These are phyloP conservation scores for Beauveria medogensis DNA, from an alignment of 2,329 filamentous ascomycete genomes.

Conservation along the genomic window DNA sequence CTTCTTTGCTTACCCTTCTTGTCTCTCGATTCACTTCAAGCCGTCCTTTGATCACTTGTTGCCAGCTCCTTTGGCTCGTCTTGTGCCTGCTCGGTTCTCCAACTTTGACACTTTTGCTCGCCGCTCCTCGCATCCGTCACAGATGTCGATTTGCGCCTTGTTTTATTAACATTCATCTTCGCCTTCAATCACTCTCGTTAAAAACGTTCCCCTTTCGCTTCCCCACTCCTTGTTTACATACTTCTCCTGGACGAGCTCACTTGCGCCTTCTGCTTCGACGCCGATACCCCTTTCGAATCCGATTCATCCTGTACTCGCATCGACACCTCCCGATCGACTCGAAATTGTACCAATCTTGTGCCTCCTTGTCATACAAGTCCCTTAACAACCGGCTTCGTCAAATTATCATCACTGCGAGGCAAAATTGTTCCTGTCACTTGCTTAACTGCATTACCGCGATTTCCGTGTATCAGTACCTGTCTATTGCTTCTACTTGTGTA, in stretches of 20 bases:
- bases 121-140: background rate
- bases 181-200: conserved; percentile 9
- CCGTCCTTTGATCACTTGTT: background rate
- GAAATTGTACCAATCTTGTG: background rate
- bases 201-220: conserved; percentile 1
- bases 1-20: background rate
- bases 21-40: background rate
- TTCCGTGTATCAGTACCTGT: background rate
- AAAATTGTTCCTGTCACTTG: background rate
- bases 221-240: background rate
- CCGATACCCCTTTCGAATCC: conserved; percentile 9
- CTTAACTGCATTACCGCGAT: background rate
- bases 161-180: background rate
- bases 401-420: background rate
- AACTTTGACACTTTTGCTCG: background rate
- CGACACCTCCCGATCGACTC: background rate
- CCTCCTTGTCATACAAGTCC: background rate
- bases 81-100: background rate
- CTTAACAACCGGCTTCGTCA: background rate
- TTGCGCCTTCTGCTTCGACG: conserved; percentile 3
- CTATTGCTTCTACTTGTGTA: background rate
- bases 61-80: background rate
- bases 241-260: conserved; percentile 6
- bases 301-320: background rate
- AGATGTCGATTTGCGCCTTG: conserved; percentile 4